Evolutionary conservation across 2,329 filamentous ascomycete genomes (phyloP).

Genomic region (Tolypocladium ophioglossoides): DNA sequence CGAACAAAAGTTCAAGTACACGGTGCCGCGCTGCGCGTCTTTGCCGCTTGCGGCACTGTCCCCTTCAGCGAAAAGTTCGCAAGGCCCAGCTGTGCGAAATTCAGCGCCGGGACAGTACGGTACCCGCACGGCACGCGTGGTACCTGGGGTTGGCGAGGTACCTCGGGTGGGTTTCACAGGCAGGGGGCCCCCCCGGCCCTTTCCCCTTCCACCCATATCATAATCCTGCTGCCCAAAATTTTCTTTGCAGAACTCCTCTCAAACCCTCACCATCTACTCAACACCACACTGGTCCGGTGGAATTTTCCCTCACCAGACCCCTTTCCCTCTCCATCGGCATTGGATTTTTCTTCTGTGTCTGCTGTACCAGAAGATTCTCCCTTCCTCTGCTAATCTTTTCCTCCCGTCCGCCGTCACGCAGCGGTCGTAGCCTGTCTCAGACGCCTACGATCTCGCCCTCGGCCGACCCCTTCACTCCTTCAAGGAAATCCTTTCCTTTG

Average conservation of each 20-base stretch:
- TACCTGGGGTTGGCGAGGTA: neutral
- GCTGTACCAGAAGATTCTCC: constrained; percentile 17
- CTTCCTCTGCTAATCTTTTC: constrained; percentile 12
- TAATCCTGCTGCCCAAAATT: constrained; percentile 26
- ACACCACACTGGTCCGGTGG: constrained; percentile 26
- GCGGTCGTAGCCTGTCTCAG: constrained; percentile 21
- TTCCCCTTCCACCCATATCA: constrained; percentile 21
- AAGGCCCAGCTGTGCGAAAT: neutral
- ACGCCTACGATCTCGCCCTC: constrained; percentile 15
- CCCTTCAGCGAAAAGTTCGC: fast-evolving
- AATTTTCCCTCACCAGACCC: constrained; percentile 20
- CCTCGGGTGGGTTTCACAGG: constrained; percentile 1
- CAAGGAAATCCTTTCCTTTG: constrained; percentile 8
- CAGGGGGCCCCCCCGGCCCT: constrained; percentile 7
- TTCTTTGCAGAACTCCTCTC: constrained; percentile 22
- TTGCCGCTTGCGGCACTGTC: neutral
- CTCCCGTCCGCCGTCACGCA: constrained; percentile 15
- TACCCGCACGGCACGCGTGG: neutral
- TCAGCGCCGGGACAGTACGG: neutral
- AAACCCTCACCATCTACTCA: constrained; percentile 25
- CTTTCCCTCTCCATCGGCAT: constrained; percentile 19
- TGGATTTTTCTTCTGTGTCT: constrained; percentile 22
- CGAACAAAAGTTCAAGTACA: neutral
- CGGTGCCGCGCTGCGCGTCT: neutral
- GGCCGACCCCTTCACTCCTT: constrained; percentile 18